Base-by-base conservation (phyloP, 805 yeast species). In the Candida dendrica region DNA sequence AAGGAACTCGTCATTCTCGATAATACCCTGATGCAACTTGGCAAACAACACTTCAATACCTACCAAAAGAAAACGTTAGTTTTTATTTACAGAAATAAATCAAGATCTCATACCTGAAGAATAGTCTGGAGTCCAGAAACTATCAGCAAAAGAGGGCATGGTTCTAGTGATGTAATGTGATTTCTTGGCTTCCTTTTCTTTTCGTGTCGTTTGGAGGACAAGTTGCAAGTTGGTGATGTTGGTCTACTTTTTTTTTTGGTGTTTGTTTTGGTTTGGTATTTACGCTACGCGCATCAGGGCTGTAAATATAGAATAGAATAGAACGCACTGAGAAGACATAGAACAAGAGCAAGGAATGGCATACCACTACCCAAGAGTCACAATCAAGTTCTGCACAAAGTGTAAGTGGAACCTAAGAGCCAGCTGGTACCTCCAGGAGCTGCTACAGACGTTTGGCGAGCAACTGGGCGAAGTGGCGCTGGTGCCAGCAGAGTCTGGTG, bases 381-480 rank as follows among this genome's bases (percentile, higher is more conserved):
- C 77, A 4, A 86, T 88, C 34, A 71, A 75, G 49, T 88, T 81
- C 62, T 88, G 96, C 57, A 82, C 84, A 32, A 77, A 74, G 55
- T 88, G 96, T 67, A 83, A 84, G 53, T 88, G 96, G 96, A 84
- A 84, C 52, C 72, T 86, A 37, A 66, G 96, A 11, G 95, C 96
- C 2, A 73, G 86, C 0, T 89, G 96, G 96, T 86, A 86, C 51
- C 66, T 79, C 27, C 95, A 85, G 57, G 96, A 88, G 60, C 65
- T 89, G 1, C 63, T 88, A n/a, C 87, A 84, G 53, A 89, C 96
- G 0, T 89, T 87, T 59, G 81, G 79, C 3, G 59, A 62, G 4
- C 65, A 67, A 18, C 53, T 79, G 7, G 79, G 79, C 14, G 83
- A 81, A 42, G 74, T 80, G 2, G 63, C 78, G 0, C 55, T 74